Percentiles rank a stretch among this genome's conserved stretches.
These are phyloP conservation scores for Saccharomycopsis sp. DNA, from an alignment of 805 yeast species.

Conservation along the genomic window DNA sequence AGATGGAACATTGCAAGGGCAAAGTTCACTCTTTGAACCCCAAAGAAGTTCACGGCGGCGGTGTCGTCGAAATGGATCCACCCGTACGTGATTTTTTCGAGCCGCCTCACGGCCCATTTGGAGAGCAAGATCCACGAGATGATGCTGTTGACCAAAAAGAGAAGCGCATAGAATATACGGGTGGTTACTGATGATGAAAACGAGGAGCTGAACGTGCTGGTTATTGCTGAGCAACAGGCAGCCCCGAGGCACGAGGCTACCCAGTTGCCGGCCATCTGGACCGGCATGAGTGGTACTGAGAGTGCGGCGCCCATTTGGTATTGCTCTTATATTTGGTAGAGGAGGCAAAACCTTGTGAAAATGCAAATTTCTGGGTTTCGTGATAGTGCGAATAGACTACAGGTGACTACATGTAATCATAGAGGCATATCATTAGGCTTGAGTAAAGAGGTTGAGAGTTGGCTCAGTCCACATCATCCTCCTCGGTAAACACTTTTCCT, in stretches of 20 bases:
- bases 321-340: neutral
- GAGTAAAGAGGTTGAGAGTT: no score
- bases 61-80: slow-evolving; percentile 62
- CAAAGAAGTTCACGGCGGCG: slow-evolving; percentile 73
- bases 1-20: slow-evolving; percentile 79
- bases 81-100: slow-evolving; percentile 64
- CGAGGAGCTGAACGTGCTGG: slow-evolving; percentile 39
- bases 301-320: slow-evolving; percentile 62
- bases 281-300: slow-evolving; percentile 57
- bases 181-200: slow-evolving; percentile 74
- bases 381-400: no score
- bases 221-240: slow-evolving; percentile 61
- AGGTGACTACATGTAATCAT: no score
- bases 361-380: no score
- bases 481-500: no score
- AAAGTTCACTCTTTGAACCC: slow-evolving; percentile 87
- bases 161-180: slow-evolving; percentile 73
- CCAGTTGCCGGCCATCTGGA: slow-evolving; percentile 48
- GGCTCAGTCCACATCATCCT: no score
- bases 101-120: slow-evolving; percentile 64
- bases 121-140: slow-evolving; percentile 90
- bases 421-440: no score
- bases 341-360: no score
- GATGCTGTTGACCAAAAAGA: slow-evolving; percentile 68
- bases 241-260: slow-evolving; percentile 76